Percentiles rank a stretch among this genome's conserved stretches.
Evolutionary conservation across 768 basidiomycete species (phyloP).

Genomic region (Chalciporus pseudorubinellus): DNA sequence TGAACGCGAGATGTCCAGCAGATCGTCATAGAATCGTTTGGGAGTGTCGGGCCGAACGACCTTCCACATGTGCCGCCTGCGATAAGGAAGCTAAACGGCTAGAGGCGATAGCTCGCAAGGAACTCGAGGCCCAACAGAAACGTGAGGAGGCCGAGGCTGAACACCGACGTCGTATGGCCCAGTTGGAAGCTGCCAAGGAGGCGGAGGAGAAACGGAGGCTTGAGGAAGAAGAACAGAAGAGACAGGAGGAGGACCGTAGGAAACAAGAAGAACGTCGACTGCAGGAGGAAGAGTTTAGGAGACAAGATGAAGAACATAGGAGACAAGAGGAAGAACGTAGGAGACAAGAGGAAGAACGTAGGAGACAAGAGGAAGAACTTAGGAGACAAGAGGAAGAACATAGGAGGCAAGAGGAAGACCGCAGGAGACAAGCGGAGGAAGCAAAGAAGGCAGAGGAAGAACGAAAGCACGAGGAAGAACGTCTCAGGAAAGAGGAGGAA

Average conservation of each 20-base stretch:
- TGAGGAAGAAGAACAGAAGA: neutral
- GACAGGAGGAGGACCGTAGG: neutral
- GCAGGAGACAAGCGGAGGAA: too few species aligned
- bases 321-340: too few species aligned
- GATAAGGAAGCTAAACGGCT: slow-evolving; percentile 37
- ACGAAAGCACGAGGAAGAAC: too few species aligned
- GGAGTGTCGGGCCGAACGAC: slow-evolving; percentile 40
- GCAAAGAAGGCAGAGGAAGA: too few species aligned
- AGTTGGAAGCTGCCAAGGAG: slow-evolving; percentile 35
- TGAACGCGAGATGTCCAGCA: slow-evolving; percentile 38
- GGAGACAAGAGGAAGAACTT: neutral
- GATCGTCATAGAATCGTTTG: slow-evolving; percentile 43
- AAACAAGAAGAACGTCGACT: neutral
- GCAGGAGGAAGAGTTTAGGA: neutral
- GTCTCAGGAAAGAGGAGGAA: too few species aligned
- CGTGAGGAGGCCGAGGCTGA: slow-evolving; percentile 42
- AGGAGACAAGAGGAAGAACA: neutral
- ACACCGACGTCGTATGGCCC: slow-evolving; percentile 39
- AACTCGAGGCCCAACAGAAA: slow-evolving; percentile 37
- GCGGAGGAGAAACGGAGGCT: slow-evolving; percentile 2
- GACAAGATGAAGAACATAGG: neutral
- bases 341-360: slow-evolving; percentile 1
- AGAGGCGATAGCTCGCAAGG: slow-evolving; percentile 37
- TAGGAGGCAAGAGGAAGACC: neutral
- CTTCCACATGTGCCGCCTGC: slow-evolving; percentile 44